Evolutionary conservation across 2,329 filamentous ascomycete species (phyloP), one percentile per base, ranked within the genome.

Genomic region (Epichloe sp.): DNA sequence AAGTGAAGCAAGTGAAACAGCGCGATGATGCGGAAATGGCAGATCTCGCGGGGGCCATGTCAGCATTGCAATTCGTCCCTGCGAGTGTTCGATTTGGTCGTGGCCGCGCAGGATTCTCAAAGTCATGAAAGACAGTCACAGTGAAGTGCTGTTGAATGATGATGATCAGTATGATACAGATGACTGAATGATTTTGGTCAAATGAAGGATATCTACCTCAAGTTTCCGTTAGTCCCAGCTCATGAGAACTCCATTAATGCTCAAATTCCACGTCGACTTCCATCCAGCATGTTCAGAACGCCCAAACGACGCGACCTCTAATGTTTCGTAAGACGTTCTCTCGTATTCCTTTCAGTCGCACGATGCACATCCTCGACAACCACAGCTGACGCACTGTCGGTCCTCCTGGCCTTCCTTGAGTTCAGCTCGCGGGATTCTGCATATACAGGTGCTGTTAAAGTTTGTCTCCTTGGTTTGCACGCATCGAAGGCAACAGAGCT

Each of bases 381-480:
- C 93, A 68, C 93, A 98, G 69, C 80, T 95, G 48, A 97, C 88
- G 64, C 93, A 98, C 68, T 97, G 85, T 35, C 97, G 83, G 38
- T 87, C 85, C 17, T 54, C 52, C 65, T 93, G 86, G 42, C 88
- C 83, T 62, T 95, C 89, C 68, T 95, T 95, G 63, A 98, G 71
- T 66, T 94, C 81, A 35, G 88, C 84, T 64, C 86, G 85, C 1
- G 93, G 93, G 48, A 98, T 91, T 48, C 93, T 86, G 68, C 93
- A 98, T 62, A 98, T 93, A 66, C 93, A 98, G 1, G 91, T 98
- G 57, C 88, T 86, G 68, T 91, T 93, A 74, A 97, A 98, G 69
- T 98, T 98, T 34, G 93, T 98, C 75, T 98, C 93, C 69, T 97
- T 97, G n/a, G 93, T 96, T 70, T 98, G 93, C 52, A 98, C 91